Evolutionary conservation across 805 yeast species (phyloP).

Genomic region (Starmerella khaoyaiensis): DNA sequence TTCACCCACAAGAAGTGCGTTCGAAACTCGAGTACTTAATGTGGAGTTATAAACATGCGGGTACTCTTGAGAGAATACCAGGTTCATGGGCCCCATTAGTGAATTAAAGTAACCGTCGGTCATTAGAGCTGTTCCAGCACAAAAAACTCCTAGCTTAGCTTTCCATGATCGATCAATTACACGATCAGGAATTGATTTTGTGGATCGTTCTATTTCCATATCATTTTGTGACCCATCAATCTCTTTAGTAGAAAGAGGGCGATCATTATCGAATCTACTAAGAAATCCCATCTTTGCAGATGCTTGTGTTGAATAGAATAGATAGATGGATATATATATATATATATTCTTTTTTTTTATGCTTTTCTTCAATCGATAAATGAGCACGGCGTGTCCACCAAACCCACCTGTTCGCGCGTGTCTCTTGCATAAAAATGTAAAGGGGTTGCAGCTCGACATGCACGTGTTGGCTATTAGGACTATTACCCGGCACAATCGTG

Average conservation of each 20-base stretch:
- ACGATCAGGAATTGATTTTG: too few species aligned
- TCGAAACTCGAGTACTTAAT: conserved; percentile 53
- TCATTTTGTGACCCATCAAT: too few species aligned
- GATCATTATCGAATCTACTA: conserved; percentile 1
- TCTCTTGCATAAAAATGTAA: too few species aligned
- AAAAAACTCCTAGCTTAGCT: conserved; percentile 34
- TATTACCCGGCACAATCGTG: too few species aligned
- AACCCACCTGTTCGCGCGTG: too few species aligned
- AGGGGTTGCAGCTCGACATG: too few species aligned
- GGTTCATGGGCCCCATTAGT: conserved; percentile 57
- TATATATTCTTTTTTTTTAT: too few species aligned
- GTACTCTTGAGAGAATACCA: conserved; percentile 38
- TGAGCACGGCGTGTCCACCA: too few species aligned
- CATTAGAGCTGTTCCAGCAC: conserved; percentile 63
- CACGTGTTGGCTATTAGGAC: too few species aligned
- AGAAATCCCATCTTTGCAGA: too few species aligned
- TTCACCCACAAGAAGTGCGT: conserved; percentile 56
- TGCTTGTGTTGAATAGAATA: neutral
- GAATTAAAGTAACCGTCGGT: conserved; percentile 70
- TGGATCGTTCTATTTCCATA: too few species aligned
- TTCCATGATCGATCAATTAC: conserved; percentile 14
- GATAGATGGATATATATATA: neutral
- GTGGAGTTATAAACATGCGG: conserved; percentile 34
- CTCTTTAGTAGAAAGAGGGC: neutral
- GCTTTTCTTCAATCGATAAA: too few species aligned